Conservation (phyloP, 192 early-diverging fungal species). For the Coemansia sp. region DNA sequence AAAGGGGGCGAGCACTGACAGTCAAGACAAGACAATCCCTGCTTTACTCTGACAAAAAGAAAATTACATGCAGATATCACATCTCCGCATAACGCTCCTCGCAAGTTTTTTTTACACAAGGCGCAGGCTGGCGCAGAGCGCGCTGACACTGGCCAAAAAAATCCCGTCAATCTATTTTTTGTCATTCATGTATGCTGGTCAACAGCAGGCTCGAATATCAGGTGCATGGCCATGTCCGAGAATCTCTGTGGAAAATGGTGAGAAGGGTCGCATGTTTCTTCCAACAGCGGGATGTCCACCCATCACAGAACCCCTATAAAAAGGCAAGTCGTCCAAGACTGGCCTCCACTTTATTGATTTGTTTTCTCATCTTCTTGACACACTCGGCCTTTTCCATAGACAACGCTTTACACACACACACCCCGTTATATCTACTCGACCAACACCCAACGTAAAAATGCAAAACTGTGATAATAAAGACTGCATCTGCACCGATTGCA, state of each 20-base stretch:
- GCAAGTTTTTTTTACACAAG: not conserved
- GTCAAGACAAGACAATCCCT: not conserved
- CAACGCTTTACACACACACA: constrained; percentile 1
- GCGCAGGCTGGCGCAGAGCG: not conserved
- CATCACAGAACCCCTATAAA: not conserved
- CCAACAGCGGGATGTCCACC: not conserved
- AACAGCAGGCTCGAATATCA: constrained; percentile 3
- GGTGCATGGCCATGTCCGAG: constrained; percentile 1
- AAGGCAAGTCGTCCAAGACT: not conserved
- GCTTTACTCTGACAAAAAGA: constrained; percentile 1
- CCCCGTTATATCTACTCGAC: not conserved
- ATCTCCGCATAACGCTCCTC: constrained; percentile 1
- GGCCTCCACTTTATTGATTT: not conserved
- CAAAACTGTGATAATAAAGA: not conserved
- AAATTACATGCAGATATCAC: not conserved
- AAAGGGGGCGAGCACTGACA: not conserved
- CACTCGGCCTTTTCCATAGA: not conserved
- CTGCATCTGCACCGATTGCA: not conserved
- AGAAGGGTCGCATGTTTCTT: not conserved
- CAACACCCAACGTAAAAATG: not conserved
- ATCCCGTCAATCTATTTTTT: not conserved
- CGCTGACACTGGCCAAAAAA: not conserved
- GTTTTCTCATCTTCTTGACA: not conserved
- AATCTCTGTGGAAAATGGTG: not conserved
- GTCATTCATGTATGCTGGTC: not conserved